These are phyloP conservation scores for Dryas alaskensis DNA, from an alignment of 306 rosid genomes.

Conservation along the genomic window DNA sequence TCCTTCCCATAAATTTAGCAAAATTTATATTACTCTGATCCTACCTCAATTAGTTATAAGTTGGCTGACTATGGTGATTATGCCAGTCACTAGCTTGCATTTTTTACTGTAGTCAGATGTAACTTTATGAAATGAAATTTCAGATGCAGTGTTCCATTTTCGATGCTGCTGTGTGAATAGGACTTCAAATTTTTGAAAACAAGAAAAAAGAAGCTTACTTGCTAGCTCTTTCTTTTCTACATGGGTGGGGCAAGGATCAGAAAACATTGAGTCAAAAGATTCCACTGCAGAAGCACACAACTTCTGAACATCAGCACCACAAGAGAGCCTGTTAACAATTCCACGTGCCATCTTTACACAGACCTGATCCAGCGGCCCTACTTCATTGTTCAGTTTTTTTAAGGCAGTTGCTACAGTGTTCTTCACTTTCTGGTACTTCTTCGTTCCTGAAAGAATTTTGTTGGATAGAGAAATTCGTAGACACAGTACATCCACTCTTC, in stretches of 20 bases:
- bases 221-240: constrained; percentile 44
- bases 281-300: constrained; percentile 71
- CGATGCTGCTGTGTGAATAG: constrained; percentile 12
- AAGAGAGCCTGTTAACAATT: constrained; percentile 83
- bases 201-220: constrained; percentile 45
- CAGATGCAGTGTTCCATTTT: not conserved
- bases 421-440: constrained; percentile 49
- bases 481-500: constrained; percentile 81
- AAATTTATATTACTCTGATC: not conserved
- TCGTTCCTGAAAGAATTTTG: constrained; percentile 67
- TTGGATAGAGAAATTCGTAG: constrained; percentile 59
- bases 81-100: not conserved
- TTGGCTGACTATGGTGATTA: not conserved
- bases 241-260: constrained; percentile 28
- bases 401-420: constrained; percentile 58
- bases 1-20: not conserved
- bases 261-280: constrained; percentile 54
- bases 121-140: not conserved
- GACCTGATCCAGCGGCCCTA: constrained; percentile 74
- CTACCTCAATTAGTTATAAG: not conserved
- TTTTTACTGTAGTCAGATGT: not conserved
- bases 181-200: constrained; percentile 6
- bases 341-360: constrained; percentile 70
- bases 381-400: constrained; percentile 57
- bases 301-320: constrained; percentile 84